Conservation (phyloP, 495 filamentous ascomycete species). For the Talaromyces proteolyticus region DNA sequence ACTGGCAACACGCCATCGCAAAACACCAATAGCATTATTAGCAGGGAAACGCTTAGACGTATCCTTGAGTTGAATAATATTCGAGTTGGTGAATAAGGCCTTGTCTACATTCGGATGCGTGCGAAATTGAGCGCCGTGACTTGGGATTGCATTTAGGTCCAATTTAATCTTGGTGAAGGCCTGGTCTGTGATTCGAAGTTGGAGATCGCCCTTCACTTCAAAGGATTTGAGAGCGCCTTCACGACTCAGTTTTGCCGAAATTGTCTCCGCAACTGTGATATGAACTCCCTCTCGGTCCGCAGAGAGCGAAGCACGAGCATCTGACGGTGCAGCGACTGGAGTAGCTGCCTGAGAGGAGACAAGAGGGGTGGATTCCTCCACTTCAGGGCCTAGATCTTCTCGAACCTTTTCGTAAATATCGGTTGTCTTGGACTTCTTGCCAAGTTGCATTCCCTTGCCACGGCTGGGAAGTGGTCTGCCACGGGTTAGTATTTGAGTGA, state of each 20-base stretch:
- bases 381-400: conserved; percentile 76
- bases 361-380: conserved; percentile 70
- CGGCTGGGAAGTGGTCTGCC: conserved; percentile 60
- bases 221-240: conserved; percentile 81
- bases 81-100: conserved; percentile 68
- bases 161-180: conserved; percentile 85
- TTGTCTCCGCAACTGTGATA: conserved; percentile 78
- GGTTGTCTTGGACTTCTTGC: conserved; percentile 94
- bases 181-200: conserved; percentile 80
- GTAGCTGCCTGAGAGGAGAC: conserved; percentile 56
- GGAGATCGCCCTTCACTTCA: conserved; percentile 83
- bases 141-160: conserved; percentile 64
- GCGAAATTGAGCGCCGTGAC: conserved; percentile 77
- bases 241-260: conserved; percentile 78
- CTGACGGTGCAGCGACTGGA: conserved; percentile 42
- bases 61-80: conserved; percentile 80
- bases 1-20: conserved; percentile 78
- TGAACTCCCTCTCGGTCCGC: conserved; percentile 76
- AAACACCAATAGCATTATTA: conserved; percentile 81
- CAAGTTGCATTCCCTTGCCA: conserved; percentile 97
- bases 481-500: conserved; percentile 8
- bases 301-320: conserved; percentile 56
- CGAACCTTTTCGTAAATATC: conserved; percentile 96
- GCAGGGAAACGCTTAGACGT: conserved; percentile 79
- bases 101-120: conserved; percentile 96